Evolutionary conservation across 1,139 yeast species (phyloP).

Genomic region (Yamadazyma blattariae): DNA sequence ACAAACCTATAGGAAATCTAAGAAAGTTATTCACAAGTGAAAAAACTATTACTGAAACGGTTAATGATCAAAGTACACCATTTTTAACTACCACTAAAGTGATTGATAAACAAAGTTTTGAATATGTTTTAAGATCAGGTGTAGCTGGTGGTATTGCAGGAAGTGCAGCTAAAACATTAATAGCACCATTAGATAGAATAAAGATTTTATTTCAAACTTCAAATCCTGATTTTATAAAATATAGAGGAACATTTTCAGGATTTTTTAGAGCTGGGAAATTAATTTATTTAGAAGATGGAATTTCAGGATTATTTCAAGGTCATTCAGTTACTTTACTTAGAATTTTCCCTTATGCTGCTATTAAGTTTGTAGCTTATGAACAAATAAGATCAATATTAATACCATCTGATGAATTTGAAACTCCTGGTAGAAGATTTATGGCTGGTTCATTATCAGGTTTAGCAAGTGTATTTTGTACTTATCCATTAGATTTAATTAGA

Average conservation of each 20-base stretch:
- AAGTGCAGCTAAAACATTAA: constrained; percentile 87
- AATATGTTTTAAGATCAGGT: constrained; percentile 80
- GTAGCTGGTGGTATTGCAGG: constrained; percentile 97
- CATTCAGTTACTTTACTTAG: constrained; percentile 90
- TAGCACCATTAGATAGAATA: constrained; percentile 94
- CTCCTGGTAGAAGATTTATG: constrained; percentile 72
- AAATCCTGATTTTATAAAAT: constrained; percentile 81
- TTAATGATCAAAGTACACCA: constrained; percentile 31
- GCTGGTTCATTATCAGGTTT: constrained; percentile 93
- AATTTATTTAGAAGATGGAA: constrained; percentile 72
- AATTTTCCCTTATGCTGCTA: constrained; percentile 95
- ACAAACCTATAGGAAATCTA: no score
- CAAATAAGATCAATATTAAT: constrained; percentile 80
- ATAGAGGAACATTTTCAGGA: constrained; percentile 79
- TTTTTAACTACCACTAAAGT: constrained; percentile 19
- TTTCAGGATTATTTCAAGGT: constrained; percentile 85
- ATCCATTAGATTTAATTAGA: constrained; percentile 86
- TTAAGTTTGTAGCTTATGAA: constrained; percentile 96
- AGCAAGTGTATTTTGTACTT: constrained; percentile 82
- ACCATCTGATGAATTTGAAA: constrained; percentile 72
- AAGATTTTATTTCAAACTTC: constrained; percentile 93
- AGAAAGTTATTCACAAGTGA: constrained; percentile 3
- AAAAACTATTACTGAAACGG: constrained; percentile 4
- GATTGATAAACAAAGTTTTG: constrained; percentile 63
- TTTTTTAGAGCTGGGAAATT: constrained; percentile 66